These are phyloP conservation scores for Starmera pachycereana DNA, from an alignment of 805 yeast species.

Conservation along the genomic window DNA sequence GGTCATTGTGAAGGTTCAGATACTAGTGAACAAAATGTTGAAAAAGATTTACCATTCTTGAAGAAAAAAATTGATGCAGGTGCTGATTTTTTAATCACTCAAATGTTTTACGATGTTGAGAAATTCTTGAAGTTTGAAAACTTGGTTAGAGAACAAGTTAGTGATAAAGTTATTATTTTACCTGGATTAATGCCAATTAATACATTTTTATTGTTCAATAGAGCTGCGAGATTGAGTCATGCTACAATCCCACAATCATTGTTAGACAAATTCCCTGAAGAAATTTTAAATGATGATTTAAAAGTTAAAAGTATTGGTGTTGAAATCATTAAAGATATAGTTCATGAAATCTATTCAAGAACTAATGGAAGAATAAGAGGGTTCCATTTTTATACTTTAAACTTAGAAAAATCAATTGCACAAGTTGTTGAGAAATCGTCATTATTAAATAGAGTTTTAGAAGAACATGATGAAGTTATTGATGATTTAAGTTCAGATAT, in stretches of 20 bases:
- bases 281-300: constrained; percentile 61
- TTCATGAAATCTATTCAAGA: constrained; percentile 41
- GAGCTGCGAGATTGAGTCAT: constrained; percentile 85
- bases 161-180: constrained; percentile 43
- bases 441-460: constrained; percentile 38
- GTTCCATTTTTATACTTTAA: constrained; percentile 86
- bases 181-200: constrained; percentile 93
- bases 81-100: constrained; percentile 89
- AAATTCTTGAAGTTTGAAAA: constrained; percentile 61
- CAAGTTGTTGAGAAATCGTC: constrained; percentile 60
- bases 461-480: constrained; percentile 29
- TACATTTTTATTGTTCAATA: constrained; percentile 67
- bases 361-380: constrained; percentile 60
- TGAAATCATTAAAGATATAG: constrained; percentile 53
- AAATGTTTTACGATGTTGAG: constrained; percentile 79
- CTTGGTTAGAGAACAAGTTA: constrained; percentile 31
- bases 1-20: constrained; percentile 91
- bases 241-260: constrained; percentile 65
- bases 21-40: constrained; percentile 49
- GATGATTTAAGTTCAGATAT: constrained; percentile 23
- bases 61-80: constrained; percentile 87
- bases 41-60: constrained; percentile 66
- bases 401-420: constrained; percentile 87
- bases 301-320: constrained; percentile 77
- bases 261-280: constrained; percentile 41